A percentile compares a stretch with the other conserved stretches of the same genome.
Conservation (phyloP, 2,329 filamentous ascomycete species). For the Teratosphaeria zuluensis region DNA sequence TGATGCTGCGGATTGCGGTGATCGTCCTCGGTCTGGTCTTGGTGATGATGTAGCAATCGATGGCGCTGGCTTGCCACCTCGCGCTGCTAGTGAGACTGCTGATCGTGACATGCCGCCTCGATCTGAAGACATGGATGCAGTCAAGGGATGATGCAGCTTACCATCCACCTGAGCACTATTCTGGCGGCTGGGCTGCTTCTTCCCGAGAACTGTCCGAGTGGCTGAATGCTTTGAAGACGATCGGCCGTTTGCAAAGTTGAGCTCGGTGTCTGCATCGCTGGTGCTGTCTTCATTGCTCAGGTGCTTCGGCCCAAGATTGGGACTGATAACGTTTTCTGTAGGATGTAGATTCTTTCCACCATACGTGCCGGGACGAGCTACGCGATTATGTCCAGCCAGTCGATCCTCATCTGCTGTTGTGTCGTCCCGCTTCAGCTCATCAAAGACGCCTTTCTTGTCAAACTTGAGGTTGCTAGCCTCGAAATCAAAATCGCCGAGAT, state of each 20-base stretch:
- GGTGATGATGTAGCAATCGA: slow-evolving; percentile 19
- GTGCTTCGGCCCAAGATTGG: slow-evolving; percentile 24
- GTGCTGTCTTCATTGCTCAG: slow-evolving; percentile 19
- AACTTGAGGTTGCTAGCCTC: slow-evolving; percentile 83
- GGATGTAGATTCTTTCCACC: slow-evolving; percentile 83
- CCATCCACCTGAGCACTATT: slow-evolving; percentile 33
- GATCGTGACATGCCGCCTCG: slow-evolving; percentile 14
- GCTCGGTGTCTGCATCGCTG: slow-evolving; percentile 27
- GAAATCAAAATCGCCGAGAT: slow-evolving; percentile 92
- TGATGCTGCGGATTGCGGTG: slow-evolving; percentile 21
- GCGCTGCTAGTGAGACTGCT: slow-evolving; percentile 13
- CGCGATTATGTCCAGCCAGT: slow-evolving; percentile 80
- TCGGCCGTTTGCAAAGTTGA: slow-evolving; percentile 24
- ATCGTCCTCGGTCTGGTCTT: slow-evolving; percentile 19
- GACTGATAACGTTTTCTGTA: slow-evolving; percentile 80
- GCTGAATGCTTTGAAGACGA: slow-evolving; percentile 23
- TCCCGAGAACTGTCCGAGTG: slow-evolving; percentile 12
- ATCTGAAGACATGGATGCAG: slow-evolving; percentile 22
- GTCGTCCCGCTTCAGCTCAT: slow-evolving; percentile 83
- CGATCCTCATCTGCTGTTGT: slow-evolving; percentile 80
- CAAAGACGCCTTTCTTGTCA: slow-evolving; percentile 84
- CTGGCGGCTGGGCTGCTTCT: slow-evolving; percentile 23
- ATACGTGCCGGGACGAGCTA: slow-evolving; percentile 42
- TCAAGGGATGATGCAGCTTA: slow-evolving; percentile 17
- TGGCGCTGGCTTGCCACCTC: slow-evolving; percentile 8